Evolutionary conservation across 768 basidiomycete genomes (phyloP).

Genomic region (Trametes elegans): DNA sequence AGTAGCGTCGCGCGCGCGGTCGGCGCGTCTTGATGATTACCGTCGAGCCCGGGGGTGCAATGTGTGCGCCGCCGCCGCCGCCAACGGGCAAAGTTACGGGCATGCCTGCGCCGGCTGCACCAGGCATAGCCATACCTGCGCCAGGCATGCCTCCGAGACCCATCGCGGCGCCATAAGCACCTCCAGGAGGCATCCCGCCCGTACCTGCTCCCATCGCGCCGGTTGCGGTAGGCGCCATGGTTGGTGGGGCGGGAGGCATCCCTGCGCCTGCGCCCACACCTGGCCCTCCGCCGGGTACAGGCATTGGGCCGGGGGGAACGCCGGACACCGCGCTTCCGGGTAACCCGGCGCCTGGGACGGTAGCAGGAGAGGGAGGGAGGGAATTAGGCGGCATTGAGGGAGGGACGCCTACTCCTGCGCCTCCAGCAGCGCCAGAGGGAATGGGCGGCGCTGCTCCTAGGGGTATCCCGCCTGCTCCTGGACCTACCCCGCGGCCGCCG

Average conservation of each 20-base stretch:
- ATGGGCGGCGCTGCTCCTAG: not conserved
- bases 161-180: not conserved
- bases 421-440: not conserved
- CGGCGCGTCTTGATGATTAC: constrained; percentile 19
- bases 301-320: constrained; percentile 1
- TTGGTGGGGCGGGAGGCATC: not conserved
- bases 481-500: not conserved
- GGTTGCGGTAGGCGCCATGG: not conserved
- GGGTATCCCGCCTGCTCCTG: not conserved
- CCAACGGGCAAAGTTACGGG: not conserved
- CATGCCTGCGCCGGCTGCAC: not conserved
- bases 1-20: constrained; percentile 1
- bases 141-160: not conserved
- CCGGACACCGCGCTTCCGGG: not conserved
- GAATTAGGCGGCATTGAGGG: not conserved
- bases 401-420: not conserved
- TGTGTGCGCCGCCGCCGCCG: constrained; percentile 1
- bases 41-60: constrained; percentile 20
- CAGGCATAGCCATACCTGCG: not conserved
- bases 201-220: not conserved
- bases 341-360: not conserved
- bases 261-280: not conserved
- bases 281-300: not conserved
- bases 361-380: not conserved
- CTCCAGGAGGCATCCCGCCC: not conserved